Evolutionary conservation across 139 green algal genomes (phyloP), one percentile per base, ranked within the genome.

Genomic region (Edaphochlamys debaryana): DNA sequence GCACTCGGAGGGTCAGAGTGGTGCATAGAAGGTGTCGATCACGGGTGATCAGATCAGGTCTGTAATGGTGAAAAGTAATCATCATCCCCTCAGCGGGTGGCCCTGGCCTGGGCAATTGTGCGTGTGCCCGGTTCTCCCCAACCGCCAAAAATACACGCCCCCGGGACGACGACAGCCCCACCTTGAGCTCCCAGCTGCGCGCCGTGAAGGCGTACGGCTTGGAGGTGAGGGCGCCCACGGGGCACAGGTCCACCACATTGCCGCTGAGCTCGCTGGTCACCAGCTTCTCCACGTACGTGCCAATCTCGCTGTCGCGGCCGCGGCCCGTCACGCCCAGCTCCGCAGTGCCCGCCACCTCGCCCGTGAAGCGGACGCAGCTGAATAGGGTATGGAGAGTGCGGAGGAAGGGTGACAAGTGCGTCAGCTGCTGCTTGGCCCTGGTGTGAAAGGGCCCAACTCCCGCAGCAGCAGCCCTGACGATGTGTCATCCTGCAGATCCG

Each of bases 221-320:
- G 71, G 89, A 95, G 8, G 97, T 99, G 42, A 99, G 92, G 19
- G 97, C 97, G 13, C 97, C 97, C 69, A 99, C 97, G 48, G 97
- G 97, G 92, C 97, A 99, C 72, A 99, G 91, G 86, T 99, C 97
- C 63, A 99, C 98, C 23, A 99, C 97, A 83, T 99, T 99, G 87
- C 97, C 97, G 63, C 89, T 96, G 52, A 99, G 89, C 93, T 99
- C 97, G 66, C 85, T 95, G 41, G 75, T 87, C 85, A 99, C 88
- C 37, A 98, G 88, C 88, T 96, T 97, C 70, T 97, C 92, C 37
- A 99, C 95, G 75, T 99, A 99, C 1, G 97, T 99, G 79, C 97
- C 97, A 67, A 99, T 96, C 89, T 98, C 95, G 30, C 90, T 92
- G 75, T 95, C 95, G 17, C 91, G 87, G 20, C 97, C 97, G 15